Base-by-base conservation (phyloP, 768 basidiomycete species). In the Mycena latifolia region DNA sequence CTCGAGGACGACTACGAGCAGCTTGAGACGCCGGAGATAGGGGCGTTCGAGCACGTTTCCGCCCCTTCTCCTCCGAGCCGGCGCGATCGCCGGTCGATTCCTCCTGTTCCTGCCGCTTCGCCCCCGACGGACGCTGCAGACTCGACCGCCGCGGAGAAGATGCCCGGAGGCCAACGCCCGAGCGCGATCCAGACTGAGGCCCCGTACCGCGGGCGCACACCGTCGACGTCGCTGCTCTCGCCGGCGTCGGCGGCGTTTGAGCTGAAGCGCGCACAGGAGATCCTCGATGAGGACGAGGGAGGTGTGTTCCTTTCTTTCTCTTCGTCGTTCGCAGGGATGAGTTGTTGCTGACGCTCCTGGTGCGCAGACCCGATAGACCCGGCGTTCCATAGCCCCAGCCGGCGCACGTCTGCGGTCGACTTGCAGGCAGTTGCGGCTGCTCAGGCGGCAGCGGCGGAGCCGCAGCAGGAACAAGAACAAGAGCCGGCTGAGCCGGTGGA, bases 351-450 rank as follows among this genome's bases (percentile, higher is more conserved):
- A 61, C 31, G 37, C 55, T 18, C 10, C 52, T 65, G 17, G 15
- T 57, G 2, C 33, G 20, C 69, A 92, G 91, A 92, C 74, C 91
- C 91, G 3, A 89, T 91, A 35, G 90, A 91, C 72, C 91, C 91
- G 22, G 70, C 75, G 9, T 89, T 90, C 79, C 83, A 88, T 66
- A 85, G 81, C 54, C 86, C 87, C 5, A 82, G 80, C 73, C 81
- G 80, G 55, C 79, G 77, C 45, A 59, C 76, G 3, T 85, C 84
- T 22, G 71, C 70, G 35, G 60, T 76, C 28, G 73, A 74, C 63
- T 54, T 78, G 22, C 29, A 52, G 1, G 53, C 64, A 7, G 53
- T 59, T 55, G 57, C 71, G 20, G 63, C 68, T 1, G 60, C 72
- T 15, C 69, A 70, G 35, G 63, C 64, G 41, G 41, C 18, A 35